A percentile compares a stretch with the other conserved stretches of the same genome.
These are phyloP conservation scores for Setaria italica DNA, from an alignment of 202 grass and related monocot species.

Conservation along the genomic window DNA sequence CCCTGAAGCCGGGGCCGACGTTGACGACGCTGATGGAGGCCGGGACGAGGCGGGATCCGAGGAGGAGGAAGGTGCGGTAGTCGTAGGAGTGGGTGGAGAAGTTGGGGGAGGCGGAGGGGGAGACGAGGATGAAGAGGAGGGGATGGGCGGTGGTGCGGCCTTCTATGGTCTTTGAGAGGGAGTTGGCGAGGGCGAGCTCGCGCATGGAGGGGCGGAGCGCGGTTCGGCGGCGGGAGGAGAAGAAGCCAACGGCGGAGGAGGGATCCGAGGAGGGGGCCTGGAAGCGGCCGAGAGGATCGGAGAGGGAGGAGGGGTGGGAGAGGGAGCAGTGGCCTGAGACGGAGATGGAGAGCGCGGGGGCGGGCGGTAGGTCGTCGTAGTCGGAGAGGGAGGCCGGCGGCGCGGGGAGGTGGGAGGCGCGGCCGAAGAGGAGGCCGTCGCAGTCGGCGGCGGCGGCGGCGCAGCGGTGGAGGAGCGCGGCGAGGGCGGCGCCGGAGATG, in stretches of 20 bases:
- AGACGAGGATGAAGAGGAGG: constrained; percentile 72
- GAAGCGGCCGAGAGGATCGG: constrained; percentile 48
- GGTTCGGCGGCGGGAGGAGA: constrained; percentile 68
- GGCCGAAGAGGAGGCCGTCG: constrained; percentile 78
- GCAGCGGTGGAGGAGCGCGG: constrained; percentile 74
- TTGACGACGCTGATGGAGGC: constrained; percentile 61
- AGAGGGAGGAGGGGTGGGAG: constrained; percentile 49
- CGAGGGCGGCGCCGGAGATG: constrained; percentile 74
- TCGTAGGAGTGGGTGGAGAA: constrained; percentile 73
- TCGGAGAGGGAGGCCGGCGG: constrained; percentile 60
- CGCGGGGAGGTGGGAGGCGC: constrained; percentile 48
- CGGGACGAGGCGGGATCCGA: constrained; percentile 56
- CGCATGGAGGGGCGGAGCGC: constrained; percentile 73
- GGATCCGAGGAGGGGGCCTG: background rate
- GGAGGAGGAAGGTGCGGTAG: constrained; percentile 71
- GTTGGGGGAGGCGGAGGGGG: constrained; percentile 52
- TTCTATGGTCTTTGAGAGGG: constrained; percentile 53
- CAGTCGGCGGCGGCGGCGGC: constrained; percentile 57
- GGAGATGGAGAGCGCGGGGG: constrained; percentile 54
- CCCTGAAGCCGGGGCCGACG: constrained; percentile 64
- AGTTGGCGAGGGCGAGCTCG: constrained; percentile 62
- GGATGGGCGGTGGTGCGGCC: constrained; percentile 34
- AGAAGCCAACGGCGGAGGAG: constrained; percentile 63
- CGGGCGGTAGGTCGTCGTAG: constrained; percentile 48
- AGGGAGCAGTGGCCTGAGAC: constrained; percentile 52